Evolutionary conservation across 768 basidiomycete species (phyloP), one percentile per base, ranked within the genome.

Genomic region (Erythrobasidium yunnanense): DNA sequence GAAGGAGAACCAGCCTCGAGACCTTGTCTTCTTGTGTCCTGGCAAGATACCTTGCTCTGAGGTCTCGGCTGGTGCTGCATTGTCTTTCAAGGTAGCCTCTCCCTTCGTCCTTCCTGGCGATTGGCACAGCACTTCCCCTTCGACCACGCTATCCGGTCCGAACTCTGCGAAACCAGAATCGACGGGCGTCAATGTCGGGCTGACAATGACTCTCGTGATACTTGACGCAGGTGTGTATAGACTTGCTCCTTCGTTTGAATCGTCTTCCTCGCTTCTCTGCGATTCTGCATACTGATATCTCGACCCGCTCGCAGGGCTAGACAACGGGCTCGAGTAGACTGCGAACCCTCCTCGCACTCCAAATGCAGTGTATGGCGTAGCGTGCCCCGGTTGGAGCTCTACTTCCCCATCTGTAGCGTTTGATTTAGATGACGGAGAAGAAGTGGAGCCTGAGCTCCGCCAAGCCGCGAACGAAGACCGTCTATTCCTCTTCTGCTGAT

Each of bases 1-100:
- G 33, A 63, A 63, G 3, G 60, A 63, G 32, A 63, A 63, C 60
- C 60, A 63, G 2, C 60, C 60, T 51, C 25, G 49, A 8, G 60
- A 58, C 17, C 56, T 34, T 25, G 56, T 42, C 25, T 58, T 58
- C 38, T 58, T 58, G 17, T 34, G 56, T 42, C 29, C 47, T 22
- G 56, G 34, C 23, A 58, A 58, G n/a, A 18, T 38, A 27, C 56
- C 22, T 45, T 46, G 27, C 27, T 45, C 45, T 4, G 34, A 25
- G 4, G 11, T 27, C 7, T 18, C 11, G 17, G 34, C 27, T 35
- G 11, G 18, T 33, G 30, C 45, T 58, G n/a, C 56, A 4, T 46
- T 42, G 6, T 46, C 23, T 46, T 46, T 6, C 18, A 27, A 58
- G 38, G 18, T 2, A 25, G 2, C 6, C 2, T 38, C 22, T 56